Conservation (phyloP, 129 eudicot genomes). For the Rutidosis leptorrhynchoides region DNA sequence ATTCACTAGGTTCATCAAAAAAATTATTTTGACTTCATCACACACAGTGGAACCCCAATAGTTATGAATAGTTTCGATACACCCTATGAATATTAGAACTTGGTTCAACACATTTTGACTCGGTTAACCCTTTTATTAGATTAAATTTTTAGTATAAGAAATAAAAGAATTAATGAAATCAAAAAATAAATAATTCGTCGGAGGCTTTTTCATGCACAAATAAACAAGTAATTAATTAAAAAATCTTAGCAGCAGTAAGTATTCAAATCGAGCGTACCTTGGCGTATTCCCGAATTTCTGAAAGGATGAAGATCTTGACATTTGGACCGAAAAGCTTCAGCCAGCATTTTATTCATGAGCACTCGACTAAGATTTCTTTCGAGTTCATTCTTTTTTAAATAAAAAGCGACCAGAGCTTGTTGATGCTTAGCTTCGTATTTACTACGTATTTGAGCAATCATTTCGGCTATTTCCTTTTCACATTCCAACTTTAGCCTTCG, state of each 20-base stretch:
- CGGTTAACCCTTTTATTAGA: too few species aligned
- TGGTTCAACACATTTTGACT: too few species aligned
- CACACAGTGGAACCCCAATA: too few species aligned
- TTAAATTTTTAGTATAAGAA: neutral
- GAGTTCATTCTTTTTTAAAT: slow-evolving; percentile 50
- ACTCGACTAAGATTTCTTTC: slow-evolving; percentile 44
- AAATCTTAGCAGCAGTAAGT: neutral
- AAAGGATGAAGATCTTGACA: slow-evolving; percentile 52
- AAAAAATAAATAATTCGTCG: too few species aligned
- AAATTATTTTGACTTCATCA: too few species aligned
- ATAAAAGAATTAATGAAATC: neutral
- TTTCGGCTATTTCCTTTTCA: slow-evolving; percentile 68
- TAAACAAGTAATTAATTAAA: neutral
- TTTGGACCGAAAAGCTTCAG: slow-evolving; percentile 59
- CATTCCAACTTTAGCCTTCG: slow-evolving; percentile 51
- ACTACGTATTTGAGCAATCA: slow-evolving; percentile 43
- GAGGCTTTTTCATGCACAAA: neutral
- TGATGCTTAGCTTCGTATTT: slow-evolving; percentile 50
- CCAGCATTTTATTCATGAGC: slow-evolving; percentile 50
- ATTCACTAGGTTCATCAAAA: too few species aligned
- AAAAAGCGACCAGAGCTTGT: slow-evolving; percentile 51
- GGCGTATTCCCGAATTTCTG: slow-evolving; percentile 31
- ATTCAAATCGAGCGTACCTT: slow-evolving; percentile 35
- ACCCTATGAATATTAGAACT: too few species aligned
- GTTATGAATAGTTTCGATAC: too few species aligned